A percentile compares a stretch with the other conserved stretches of the same genome.
These are phyloP conservation scores for Saprolegnia diclina DNA, from an alignment of 352 stramenopile genomes.

Conservation along the genomic window DNA sequence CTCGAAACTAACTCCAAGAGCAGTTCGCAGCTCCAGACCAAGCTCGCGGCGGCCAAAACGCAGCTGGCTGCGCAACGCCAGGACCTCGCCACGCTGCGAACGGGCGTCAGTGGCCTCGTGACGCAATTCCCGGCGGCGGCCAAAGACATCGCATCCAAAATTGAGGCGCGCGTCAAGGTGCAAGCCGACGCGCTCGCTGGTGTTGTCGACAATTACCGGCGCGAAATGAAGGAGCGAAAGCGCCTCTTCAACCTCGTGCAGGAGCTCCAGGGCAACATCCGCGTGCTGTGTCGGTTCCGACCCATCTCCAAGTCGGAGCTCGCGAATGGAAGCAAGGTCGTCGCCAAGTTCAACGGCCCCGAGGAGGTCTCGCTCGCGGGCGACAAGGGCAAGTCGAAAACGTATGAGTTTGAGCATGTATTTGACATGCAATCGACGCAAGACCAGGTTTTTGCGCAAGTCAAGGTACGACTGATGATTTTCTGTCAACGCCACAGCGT, in stretches of 20 bases:
- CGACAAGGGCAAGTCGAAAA: slow-evolving; percentile 83
- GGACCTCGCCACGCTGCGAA: slow-evolving; percentile 47
- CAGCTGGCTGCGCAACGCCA: slow-evolving; percentile 48
- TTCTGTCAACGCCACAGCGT: background rate
- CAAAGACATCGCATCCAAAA: slow-evolving; percentile 70
- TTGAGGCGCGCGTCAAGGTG: slow-evolving; percentile 59
- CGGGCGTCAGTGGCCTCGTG: slow-evolving; percentile 44
- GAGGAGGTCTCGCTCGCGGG: slow-evolving; percentile 74
- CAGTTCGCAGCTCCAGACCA: slow-evolving; percentile 48
- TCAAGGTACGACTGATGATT: slow-evolving; percentile 32
- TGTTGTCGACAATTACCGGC: slow-evolving; percentile 86
- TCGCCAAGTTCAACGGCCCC: slow-evolving; percentile 63
- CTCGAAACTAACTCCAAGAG: slow-evolving; percentile 54
- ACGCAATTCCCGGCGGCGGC: slow-evolving; percentile 51
- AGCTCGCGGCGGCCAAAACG: slow-evolving; percentile 39
- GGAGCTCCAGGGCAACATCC: slow-evolving; percentile 96
- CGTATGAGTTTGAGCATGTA: slow-evolving; percentile 80
- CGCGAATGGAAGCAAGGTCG: slow-evolving; percentile 63
- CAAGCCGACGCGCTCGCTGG: slow-evolving; percentile 74
- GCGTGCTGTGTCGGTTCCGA: slow-evolving; percentile 94
- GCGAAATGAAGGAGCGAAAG: slow-evolving; percentile 83
- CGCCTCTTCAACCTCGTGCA: slow-evolving; percentile 95
- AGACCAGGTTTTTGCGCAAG: slow-evolving; percentile 70
- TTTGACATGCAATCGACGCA: slow-evolving; percentile 75
- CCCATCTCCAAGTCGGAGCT: slow-evolving; percentile 83